Conservation (phyloP, 2,329 filamentous ascomycete species). For the Aureobasidium musti region DNA sequence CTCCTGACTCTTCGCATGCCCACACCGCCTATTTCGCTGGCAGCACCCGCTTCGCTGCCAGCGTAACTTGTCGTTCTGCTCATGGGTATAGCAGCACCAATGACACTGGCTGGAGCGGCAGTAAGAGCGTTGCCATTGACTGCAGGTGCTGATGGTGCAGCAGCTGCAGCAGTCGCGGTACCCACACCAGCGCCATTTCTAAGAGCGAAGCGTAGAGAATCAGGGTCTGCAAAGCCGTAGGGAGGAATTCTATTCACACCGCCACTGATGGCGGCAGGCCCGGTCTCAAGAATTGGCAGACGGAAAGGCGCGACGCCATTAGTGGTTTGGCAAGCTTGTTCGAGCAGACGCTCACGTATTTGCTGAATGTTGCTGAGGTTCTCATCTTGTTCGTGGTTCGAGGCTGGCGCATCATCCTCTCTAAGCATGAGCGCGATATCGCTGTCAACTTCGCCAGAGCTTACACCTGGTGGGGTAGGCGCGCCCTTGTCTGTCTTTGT, state of each 20-base stretch:
- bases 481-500: conserved; percentile 52
- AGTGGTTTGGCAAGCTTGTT: conserved; percentile 40
- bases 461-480: conserved; percentile 49
- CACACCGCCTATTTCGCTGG: conserved; percentile 30
- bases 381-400: conserved; percentile 22
- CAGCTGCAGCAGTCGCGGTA: conserved; percentile 32
- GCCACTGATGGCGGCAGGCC: conserved; percentile 40
- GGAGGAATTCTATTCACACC: conserved; percentile 41
- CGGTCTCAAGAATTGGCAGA: conserved; percentile 41
- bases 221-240: conserved; percentile 40
- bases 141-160: conserved; percentile 32
- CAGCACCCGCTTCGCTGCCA: conserved; percentile 34
- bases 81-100: conserved; percentile 38
- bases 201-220: conserved; percentile 20
- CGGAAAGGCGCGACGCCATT: conserved; percentile 40
- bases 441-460: conserved; percentile 49
- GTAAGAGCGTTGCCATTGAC: conserved; percentile 32
- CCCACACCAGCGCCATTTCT: conserved; percentile 31
- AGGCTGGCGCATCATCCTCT: conserved; percentile 32
- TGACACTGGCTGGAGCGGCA: conserved; percentile 26
- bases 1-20: conserved; percentile 32
- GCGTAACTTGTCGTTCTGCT: conserved; percentile 35
- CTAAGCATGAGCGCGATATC: conserved; percentile 53
- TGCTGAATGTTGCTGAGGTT: conserved; percentile 27
- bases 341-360: conserved; percentile 39